Percentiles rank a stretch among this genome's conserved stretches.
phyloP scores from a whole-genome alignment of 2,329 filamentous ascomycete species.

The Lachnellula subtilissima region DNA sequence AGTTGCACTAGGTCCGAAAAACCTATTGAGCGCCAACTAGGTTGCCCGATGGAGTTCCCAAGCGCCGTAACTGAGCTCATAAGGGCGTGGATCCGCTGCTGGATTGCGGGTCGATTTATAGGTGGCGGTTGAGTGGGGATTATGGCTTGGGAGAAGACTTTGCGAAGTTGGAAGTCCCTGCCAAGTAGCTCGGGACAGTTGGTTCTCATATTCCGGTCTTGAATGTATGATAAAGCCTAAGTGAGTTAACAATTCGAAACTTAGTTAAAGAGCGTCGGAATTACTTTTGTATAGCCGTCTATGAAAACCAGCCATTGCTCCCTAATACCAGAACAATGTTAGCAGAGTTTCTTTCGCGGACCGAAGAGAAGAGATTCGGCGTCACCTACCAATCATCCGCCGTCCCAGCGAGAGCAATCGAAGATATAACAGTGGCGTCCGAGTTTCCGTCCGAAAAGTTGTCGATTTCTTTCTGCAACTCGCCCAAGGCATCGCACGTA shows the following conservation, averaged over 20 bases:
- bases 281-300: constrained; percentile 16
- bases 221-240: constrained; percentile 13
- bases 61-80: neutral
- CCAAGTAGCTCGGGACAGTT: constrained; percentile 8
- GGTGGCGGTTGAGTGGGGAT: neutral
- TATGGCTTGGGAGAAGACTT: constrained; percentile 1
- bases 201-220: neutral
- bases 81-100: constrained; percentile 1
- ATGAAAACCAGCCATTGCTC: constrained; percentile 18
- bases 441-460: constrained; percentile 13
- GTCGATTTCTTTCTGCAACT: constrained; percentile 15
- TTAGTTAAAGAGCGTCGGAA: neutral
- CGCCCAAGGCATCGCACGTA: constrained; percentile 5
- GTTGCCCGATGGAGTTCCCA: neutral
- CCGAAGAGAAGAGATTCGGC: neutral
- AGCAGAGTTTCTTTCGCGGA: neutral
- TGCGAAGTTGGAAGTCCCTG: constrained; percentile 5
- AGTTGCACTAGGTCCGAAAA: constrained; percentile 14
- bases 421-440: constrained; percentile 16
- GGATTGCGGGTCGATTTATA: neutral
- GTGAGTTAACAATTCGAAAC: neutral
- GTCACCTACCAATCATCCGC: constrained; percentile 15
- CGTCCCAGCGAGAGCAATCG: constrained; percentile 13
- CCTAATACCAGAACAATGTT: constrained; percentile 2
- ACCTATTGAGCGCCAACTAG: constrained; percentile 9